Conservation (phyloP, 2,329 filamentous ascomycete genomes). For the Colletotrichum orchidophilum region DNA sequence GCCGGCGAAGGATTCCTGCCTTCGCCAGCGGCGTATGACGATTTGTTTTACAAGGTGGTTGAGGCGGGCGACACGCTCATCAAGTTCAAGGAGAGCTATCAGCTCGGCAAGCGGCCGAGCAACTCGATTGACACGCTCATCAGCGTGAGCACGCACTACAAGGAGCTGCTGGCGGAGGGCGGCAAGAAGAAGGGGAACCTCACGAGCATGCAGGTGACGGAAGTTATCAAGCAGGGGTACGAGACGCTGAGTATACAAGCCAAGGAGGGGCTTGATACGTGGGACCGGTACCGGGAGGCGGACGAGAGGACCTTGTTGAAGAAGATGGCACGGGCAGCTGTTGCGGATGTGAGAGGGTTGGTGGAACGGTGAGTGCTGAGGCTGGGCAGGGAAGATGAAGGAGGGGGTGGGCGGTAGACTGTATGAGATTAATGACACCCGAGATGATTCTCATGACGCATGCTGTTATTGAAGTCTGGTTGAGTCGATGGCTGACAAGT, state of each 20-base stretch:
- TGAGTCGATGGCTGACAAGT: neutral
- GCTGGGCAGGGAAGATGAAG: neutral
- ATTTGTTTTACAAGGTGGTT: conserved; percentile 98
- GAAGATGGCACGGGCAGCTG: conserved; percentile 82
- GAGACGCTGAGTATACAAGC: conserved; percentile 93
- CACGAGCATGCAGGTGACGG: conserved; percentile 84
- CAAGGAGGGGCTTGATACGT: conserved; percentile 85
- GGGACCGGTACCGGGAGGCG: conserved; percentile 87
- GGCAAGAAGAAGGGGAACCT: conserved; percentile 68
- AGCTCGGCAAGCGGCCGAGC: conserved; percentile 63
- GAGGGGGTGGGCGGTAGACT: neutral
- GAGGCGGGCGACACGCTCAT: conserved; percentile 85
- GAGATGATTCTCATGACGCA: neutral
- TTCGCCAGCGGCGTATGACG: conserved; percentile 87
- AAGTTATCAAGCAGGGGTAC: conserved; percentile 95
- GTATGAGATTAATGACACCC: conserved; percentile 16
- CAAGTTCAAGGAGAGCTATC: conserved; percentile 84
- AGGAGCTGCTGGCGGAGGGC: conserved; percentile 76
- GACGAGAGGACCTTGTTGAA: conserved; percentile 88
- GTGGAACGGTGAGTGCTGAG: conserved; percentile 49
- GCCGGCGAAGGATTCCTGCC: conserved; percentile 92
- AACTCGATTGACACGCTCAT: conserved; percentile 87
- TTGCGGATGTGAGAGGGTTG: conserved; percentile 66
- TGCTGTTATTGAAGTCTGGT: neutral
- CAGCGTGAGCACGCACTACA: conserved; percentile 86